These are phyloP conservation scores for Halophytophthora batemanensis DNA, from an alignment of 352 stramenopile genomes.

Conservation along the genomic window DNA sequence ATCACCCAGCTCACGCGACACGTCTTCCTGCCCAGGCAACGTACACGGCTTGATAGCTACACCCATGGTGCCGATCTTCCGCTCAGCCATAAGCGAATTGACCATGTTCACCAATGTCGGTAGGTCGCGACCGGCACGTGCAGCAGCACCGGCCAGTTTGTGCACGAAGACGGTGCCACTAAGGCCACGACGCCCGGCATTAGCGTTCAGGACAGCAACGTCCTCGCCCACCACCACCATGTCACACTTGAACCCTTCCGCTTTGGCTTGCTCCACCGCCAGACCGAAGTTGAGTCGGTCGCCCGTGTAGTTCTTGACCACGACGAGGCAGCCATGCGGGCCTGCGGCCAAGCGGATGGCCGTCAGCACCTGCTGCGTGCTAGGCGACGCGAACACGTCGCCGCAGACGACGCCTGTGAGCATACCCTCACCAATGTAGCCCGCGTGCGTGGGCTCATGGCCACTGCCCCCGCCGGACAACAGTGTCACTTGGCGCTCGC, in stretches of 20 bases:
- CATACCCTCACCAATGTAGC: slow-evolving; percentile 96
- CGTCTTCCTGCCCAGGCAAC: slow-evolving; percentile 82
- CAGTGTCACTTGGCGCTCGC: slow-evolving; percentile 70
- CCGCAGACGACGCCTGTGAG: slow-evolving; percentile 96
- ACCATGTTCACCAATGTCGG: slow-evolving; percentile 68
- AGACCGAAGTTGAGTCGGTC: slow-evolving; percentile 99
- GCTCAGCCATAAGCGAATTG: slow-evolving; percentile 44
- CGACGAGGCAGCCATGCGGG: slow-evolving; percentile 89
- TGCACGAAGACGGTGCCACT: slow-evolving; percentile 96
- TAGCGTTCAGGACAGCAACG: slow-evolving; percentile 87
- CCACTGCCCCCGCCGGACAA: slow-evolving; percentile 73
- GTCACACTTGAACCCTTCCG: slow-evolving; percentile 85
- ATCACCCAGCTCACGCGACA: slow-evolving; percentile 54
- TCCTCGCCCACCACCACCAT: slow-evolving; percentile 98
- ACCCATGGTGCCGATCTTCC: slow-evolving; percentile 91
- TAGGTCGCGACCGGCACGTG: slow-evolving; percentile 76
- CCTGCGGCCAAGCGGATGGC: slow-evolving; percentile 91
- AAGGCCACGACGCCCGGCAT: slow-evolving; percentile 95
- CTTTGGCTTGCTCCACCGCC: slow-evolving; percentile 94
- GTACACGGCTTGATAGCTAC: slow-evolving; percentile 94
- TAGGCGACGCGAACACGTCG: slow-evolving; percentile 95
- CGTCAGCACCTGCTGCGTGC: slow-evolving; percentile 90
- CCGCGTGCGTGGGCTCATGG: slow-evolving; percentile 96
- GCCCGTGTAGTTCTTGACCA: slow-evolving; percentile 99
- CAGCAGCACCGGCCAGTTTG: slow-evolving; percentile 94